Base-by-base conservation (phyloP, 2,329 filamentous ascomycete genomes). In the Ophiostoma australiae region DNA sequence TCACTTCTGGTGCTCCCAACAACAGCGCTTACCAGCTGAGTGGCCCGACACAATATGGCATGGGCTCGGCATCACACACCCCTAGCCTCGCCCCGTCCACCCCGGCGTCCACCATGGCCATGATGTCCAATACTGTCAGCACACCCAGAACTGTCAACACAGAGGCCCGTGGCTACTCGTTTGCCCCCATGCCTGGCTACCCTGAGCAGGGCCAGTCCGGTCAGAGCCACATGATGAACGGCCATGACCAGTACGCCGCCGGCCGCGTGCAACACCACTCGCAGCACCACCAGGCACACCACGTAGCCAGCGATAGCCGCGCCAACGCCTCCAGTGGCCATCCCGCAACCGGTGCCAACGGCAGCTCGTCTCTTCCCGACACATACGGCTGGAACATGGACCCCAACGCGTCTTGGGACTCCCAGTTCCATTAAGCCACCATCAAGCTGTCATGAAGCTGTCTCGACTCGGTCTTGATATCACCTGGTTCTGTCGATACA, bases 1-100 rank as follows among this genome's bases (percentile, higher is more conserved):
- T 33, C 61, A 37, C 61, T n/a, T 35, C 61, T 15, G 33, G 6
- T 33, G 20, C 13, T 8, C 23, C 23, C 2, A 37, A 7, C 20
- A 37, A 17, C 61, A 65, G 61, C 31, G 33, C 61, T 15, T 65
- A 65, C 61, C 33, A 65, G 17, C 10, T 65, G 10, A 65, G 61
- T 17, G 33, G 7, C 33, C 61, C 61, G 61, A 31, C 55, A 31
- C 44, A 48, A 6, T 48, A 20, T 17, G 8, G 27, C 58, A 63
- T 20, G 31, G 31, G 58, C 31, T 20, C 58, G 13, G 13, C 31
- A 20, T 17, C 58, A 10, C 27, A 23, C 3, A 27, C 27, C 1
- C 5, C 27, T 6, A 27, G 15, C 27, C 27, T 63, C 1, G 11
- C 58, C 5, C 15, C 58, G 6, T 20, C 33, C 20, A n/a, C 61